phyloP scores from a whole-genome alignment of 331 rosid genomes.

The Stylosanthes scabra region DNA sequence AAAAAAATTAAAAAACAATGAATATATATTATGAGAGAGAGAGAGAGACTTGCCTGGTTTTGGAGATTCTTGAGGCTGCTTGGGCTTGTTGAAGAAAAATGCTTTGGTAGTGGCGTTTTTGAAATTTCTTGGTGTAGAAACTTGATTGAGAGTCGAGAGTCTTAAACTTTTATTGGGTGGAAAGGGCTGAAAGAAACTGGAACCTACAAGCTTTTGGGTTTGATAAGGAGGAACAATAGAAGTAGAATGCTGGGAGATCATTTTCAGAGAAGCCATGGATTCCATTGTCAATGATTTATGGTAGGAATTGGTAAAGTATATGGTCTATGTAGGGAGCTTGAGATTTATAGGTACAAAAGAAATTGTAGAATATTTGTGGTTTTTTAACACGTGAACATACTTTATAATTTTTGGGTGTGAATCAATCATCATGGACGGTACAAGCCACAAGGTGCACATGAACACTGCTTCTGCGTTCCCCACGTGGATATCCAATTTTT shows the following conservation, averaged over 20 bases:
- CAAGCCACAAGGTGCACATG: constrained; percentile 4
- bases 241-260: constrained; percentile 34
- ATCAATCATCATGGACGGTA: constrained; percentile 18
- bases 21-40: no score
- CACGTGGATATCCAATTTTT: constrained; percentile 1
- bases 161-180: constrained; percentile 25
- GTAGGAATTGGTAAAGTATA: background rate
- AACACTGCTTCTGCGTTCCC: background rate
- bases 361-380: background rate
- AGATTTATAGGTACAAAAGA: constrained; percentile 31
- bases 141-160: constrained; percentile 34
- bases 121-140: constrained; percentile 39
- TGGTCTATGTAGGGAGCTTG: constrained; percentile 24
- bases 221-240: constrained; percentile 32
- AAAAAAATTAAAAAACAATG: no score
- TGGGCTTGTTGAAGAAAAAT: constrained; percentile 56
- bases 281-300: constrained; percentile 54
- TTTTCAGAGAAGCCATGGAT: constrained; percentile 49
- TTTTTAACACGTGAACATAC: constrained; percentile 40
- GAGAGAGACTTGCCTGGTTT: constrained; percentile 49
- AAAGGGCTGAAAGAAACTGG: constrained; percentile 46
- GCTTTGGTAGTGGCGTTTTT: constrained; percentile 49
- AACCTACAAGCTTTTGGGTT: constrained; percentile 48
- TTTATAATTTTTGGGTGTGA: background rate
- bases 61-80: constrained; percentile 44